A percentile compares a stretch with the other conserved stretches of the same genome.
Evolutionary conservation across 1,284 basidiomycete genomes (phyloP).

Genomic region (Melanopsichium pennsylvanicum): DNA sequence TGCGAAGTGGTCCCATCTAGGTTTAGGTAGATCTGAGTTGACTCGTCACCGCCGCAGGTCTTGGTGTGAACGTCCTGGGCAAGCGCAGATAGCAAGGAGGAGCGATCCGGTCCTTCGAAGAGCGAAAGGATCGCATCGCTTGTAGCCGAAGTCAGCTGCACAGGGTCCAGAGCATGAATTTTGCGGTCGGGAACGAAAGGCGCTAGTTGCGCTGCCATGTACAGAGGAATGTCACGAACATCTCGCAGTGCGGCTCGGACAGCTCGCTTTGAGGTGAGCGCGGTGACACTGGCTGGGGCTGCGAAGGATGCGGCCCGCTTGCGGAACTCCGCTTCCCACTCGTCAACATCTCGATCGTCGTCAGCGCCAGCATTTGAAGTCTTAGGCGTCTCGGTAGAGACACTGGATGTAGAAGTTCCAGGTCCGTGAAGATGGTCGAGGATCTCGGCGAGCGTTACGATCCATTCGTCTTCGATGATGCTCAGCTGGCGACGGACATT

Average conservation of each 20-base stretch:
- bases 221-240: conserved; percentile 43
- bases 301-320: conserved; percentile 34
- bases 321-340: conserved; percentile 54
- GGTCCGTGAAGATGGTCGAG: conserved; percentile 38
- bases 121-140: conserved; percentile 46
- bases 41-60: neutral
- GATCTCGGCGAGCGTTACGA: conserved; percentile 51
- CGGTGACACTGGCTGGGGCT: conserved; percentile 32
- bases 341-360: conserved; percentile 22
- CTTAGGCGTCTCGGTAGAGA: neutral
- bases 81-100: conserved; percentile 25
- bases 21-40: conserved; percentile 1
- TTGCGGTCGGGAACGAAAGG: conserved; percentile 45
- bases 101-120: conserved; percentile 30
- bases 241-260: conserved; percentile 15
- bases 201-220: conserved; percentile 47
- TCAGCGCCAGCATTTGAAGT: neutral
- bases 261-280: conserved; percentile 15
- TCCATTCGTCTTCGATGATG: conserved; percentile 50
- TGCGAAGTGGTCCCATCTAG: conserved; percentile 9
- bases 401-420: neutral
- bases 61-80: conserved; percentile 14
- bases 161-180: conserved; percentile 37
- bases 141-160: conserved; percentile 34
- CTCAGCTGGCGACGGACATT: conserved; percentile 31